Evolutionary conservation across 345 rosid genomes (phyloP).

Genomic region (Populus simonii): DNA sequence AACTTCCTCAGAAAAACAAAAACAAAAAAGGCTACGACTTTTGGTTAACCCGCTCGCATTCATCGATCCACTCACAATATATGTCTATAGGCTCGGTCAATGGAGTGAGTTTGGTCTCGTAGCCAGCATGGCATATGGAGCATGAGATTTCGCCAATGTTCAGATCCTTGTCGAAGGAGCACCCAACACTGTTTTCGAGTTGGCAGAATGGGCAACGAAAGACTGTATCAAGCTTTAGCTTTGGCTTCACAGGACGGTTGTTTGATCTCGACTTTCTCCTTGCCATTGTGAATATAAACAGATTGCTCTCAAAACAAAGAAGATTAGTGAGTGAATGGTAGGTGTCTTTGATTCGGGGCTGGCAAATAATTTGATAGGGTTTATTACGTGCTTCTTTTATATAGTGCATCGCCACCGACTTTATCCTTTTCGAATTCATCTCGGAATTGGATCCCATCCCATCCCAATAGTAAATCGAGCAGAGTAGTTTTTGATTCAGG

Average conservation of each 20-base stretch:
- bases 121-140: background rate
- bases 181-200: background rate
- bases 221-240: background rate
- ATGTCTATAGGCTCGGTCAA: background rate
- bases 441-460: too few species aligned
- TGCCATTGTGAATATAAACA: background rate
- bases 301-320: background rate
- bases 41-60: background rate
- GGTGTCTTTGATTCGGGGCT: background rate
- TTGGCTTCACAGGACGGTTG: background rate
- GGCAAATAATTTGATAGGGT: background rate
- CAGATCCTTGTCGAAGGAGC: background rate
- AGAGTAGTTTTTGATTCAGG: too few species aligned
- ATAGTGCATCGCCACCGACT: background rate
- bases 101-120: background rate
- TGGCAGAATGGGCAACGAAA: background rate
- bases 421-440: background rate
- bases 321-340: background rate
- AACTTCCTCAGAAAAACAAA: background rate
- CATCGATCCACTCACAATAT: background rate
- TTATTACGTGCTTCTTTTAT: background rate
- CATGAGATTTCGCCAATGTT: background rate
- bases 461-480: too few species aligned
- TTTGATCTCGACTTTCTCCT: background rate
- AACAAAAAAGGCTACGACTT: background rate